Evolutionary conservation across 495 filamentous ascomycete species (phyloP), one percentile per base, ranked within the genome.

Genomic region (Penicillium lagena): DNA sequence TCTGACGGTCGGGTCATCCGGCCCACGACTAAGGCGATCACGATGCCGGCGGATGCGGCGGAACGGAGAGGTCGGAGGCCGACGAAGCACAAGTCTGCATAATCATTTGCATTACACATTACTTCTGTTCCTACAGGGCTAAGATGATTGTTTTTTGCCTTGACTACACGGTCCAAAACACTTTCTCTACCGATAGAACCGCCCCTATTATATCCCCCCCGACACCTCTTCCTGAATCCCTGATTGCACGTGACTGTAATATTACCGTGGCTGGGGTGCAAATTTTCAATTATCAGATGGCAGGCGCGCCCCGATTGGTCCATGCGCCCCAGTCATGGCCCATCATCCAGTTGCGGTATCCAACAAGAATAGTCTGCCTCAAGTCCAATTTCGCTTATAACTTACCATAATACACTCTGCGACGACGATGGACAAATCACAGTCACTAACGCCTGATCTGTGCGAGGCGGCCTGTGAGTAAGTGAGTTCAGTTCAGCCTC

Each of bases 371-470:
- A 39, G 47, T 53, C 56, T 59, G 57, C 55, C 39, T n/a, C 59
- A 47, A 40, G 43, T 47, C 52, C 49, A 68, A 68, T 68, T 67
- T 68, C 63, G 59, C 56, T 63, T 64, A 57, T 34, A 11, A 7
- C n/a, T 11, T 34, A 22, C 22, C 22, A 22, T 22, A 22, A 22
- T 22, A 22, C 22, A 4, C 15, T 17, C 15, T 17, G 15, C 15
- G 4, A 4, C 15, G 0, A 22, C 6, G 22, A 22, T 22, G 22
- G 15, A 22, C 4, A 22, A 22, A 22, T 4, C 22, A 22, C 4
- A 2, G 22, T 6, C 2, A 22, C 22, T 6, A 34, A 34, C 32
- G 9, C 32, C 32, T 34, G 32, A 34, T 34, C 32, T 34, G 32
- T 22, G 22, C 22, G 3, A 22, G 22, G 22, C 22, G 22, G 22